Conservation (phyloP, 805 yeast species). For the Candida rishiriensis region DNA sequence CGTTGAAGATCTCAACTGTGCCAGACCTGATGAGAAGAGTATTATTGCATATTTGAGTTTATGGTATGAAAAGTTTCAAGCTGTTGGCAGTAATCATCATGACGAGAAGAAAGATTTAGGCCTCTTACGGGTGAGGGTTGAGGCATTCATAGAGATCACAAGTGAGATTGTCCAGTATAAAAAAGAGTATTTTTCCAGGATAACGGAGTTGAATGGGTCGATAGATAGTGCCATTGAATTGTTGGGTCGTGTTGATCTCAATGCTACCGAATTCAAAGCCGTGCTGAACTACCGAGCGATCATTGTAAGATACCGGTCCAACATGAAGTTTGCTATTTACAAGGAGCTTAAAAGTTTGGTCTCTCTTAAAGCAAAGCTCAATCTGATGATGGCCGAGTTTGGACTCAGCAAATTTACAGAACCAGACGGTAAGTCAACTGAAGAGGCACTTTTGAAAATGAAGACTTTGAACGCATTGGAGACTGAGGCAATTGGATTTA, state of each 20-base stretch:
- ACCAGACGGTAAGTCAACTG: conserved; percentile 13
- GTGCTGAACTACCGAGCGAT: conserved; percentile 1
- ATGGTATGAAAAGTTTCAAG: conserved; percentile 46
- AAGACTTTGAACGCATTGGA: conserved; percentile 30
- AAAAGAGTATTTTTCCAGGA: conserved; percentile 9
- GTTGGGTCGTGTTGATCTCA: conserved; percentile 7
- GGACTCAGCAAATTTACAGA: conserved; percentile 15
- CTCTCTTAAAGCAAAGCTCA: conserved; percentile 15
- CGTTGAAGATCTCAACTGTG: conserved; percentile 45
- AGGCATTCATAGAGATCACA: conserved; percentile 23
- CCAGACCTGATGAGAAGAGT: conserved; percentile 56
- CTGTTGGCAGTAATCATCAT: conserved; percentile 2
- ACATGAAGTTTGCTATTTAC: conserved; percentile 9
- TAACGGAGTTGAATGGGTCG: conserved; percentile 11
- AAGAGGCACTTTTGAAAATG: conserved; percentile 11
- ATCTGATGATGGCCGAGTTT: conserved; percentile 15
- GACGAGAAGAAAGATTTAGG: conserved; percentile 3
- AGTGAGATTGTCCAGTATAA: conserved; percentile 17
- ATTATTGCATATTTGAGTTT: conserved; percentile 55
- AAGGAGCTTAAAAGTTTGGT: conserved; percentile 12
- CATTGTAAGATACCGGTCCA: conserved; percentile 7
- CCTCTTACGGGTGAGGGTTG: conserved; percentile 17
- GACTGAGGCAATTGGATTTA: conserved; percentile 25
- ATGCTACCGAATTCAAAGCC: background rate
- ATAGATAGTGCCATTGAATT: conserved; percentile 11